Percentiles rank a stretch among this genome's conserved stretches.
phyloP scores from a whole-genome alignment of 2,329 filamentous ascomycete genomes.

The Pseudocercospora fuligena region DNA sequence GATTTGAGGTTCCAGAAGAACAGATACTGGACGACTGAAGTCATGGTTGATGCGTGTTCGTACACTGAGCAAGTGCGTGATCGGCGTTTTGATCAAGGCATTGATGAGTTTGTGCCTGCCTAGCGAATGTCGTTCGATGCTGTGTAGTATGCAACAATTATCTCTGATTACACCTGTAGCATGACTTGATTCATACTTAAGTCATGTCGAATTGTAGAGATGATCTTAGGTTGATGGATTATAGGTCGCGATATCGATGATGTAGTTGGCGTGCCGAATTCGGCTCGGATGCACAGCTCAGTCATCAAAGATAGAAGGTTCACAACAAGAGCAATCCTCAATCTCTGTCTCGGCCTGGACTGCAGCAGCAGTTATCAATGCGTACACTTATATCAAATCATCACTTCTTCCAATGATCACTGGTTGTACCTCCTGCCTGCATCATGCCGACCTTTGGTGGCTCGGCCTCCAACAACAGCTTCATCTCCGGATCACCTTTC shows the following conservation, averaged over 20 bases:
- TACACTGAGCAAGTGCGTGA: background rate
- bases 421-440: slow-evolving; percentile 23
- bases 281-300: background rate
- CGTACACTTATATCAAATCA: background rate
- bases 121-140: background rate
- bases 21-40: slow-evolving; percentile 30
- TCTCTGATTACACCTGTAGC: too few species aligned
- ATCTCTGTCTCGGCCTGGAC: too few species aligned
- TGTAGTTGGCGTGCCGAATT: background rate
- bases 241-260: background rate
- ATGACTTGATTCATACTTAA: background rate
- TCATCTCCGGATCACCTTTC: slow-evolving; percentile 41
- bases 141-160: too few species aligned
- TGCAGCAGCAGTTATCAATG: background rate
- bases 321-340: background rate
- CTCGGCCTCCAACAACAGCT: slow-evolving; percentile 25
- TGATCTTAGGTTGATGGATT: background rate
- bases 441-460: slow-evolving; percentile 25
- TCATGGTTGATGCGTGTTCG: slow-evolving; percentile 1
- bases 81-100: slow-evolving; percentile 8
- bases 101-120: background rate
- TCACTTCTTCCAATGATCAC: slow-evolving; percentile 31
- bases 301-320: background rate
- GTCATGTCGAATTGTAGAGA: background rate
- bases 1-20: slow-evolving; percentile 41